phyloP scores from a whole-genome alignment of 139 green algal species.

The Penium margaritaceum region DNA sequence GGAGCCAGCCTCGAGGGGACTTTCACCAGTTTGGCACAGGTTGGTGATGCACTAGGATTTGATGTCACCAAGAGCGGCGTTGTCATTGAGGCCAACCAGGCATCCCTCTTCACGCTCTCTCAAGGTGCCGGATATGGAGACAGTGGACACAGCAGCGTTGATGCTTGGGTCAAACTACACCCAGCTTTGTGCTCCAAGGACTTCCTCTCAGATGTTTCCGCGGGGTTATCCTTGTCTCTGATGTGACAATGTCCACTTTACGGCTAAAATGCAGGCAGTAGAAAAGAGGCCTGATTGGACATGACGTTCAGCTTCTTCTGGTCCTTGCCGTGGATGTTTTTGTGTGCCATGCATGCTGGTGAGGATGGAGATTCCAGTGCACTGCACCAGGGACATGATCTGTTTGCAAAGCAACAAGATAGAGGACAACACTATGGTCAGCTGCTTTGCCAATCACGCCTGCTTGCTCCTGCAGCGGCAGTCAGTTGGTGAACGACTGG shows the following conservation, averaged over 20 bases:
- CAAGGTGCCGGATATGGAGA: constrained; percentile 93
- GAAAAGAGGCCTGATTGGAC: constrained; percentile 91
- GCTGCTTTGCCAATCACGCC: constrained; percentile 78
- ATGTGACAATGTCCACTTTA: too few relatives aligned
- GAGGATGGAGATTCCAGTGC: constrained; percentile 83
- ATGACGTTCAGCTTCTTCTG: constrained; percentile 99
- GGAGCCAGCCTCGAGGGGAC: constrained; percentile 80
- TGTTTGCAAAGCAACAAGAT: constrained; percentile 92
- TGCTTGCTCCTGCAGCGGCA: constrained; percentile 64
- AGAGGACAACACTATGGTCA: constrained; percentile 82
- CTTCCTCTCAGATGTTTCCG: too few relatives aligned
- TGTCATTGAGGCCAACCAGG: constrained; percentile 8
- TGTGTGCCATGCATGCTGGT: constrained; percentile 52
- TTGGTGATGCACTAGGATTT: constrained; percentile 65
- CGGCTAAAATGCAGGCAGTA: too few relatives aligned
- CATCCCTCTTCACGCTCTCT: constrained; percentile 40
- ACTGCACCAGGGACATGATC: constrained; percentile 84
- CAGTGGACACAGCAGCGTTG: constrained; percentile 80
- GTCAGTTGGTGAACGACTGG: constrained; percentile 71
- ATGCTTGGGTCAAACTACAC: too few relatives aligned
- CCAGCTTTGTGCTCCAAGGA: background rate
- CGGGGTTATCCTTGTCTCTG: too few relatives aligned
- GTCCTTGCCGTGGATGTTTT: constrained; percentile 74
- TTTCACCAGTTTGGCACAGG: constrained; percentile 79
- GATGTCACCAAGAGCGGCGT: background rate